Evolutionary conservation across 805 yeast genomes (phyloP), one percentile per base, ranked within the genome.

Genomic region (Candida vartiovaarae): DNA sequence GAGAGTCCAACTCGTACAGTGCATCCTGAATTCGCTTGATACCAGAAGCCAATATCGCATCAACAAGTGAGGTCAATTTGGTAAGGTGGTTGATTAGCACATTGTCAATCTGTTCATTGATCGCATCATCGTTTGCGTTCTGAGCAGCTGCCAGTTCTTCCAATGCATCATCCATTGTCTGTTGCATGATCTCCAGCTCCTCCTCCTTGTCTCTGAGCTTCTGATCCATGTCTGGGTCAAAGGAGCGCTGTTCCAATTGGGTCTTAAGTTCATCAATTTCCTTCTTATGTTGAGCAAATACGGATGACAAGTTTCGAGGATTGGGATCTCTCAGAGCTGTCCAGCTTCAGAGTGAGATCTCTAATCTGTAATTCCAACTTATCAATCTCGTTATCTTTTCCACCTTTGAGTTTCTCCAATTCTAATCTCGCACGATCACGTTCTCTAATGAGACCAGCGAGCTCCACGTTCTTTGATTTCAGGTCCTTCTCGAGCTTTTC

Each of bases 401-500:
- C 68, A 8, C 85, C 89, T 52, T 74, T 78, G 8, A 75, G 59
- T 51, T 85, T 74, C 50, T 86, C 95, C 35, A 87, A 65, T 46
- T 88, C 96, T 52, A 88, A 69, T 56, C 91, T 75, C 1, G 95
- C 95, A 39, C 95, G 74, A 59, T 88, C 96, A 45, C 96, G 78
- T 60, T 88, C 96, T 48, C 93, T 75, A 44, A 89, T 89, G 54
- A 88, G 72, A 54, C 87, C 95, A 1, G 95, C 95, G 48, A 88
- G 71, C 63, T 88, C 96, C 36, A 88, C 72, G 59, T 86, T 88
- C 64, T 89, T 89, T 10, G 90, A 75, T 60, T 86, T 88, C 61
- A 88, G 67, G 47, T 89, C 96, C 44, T 84, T 75, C 57, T 89
- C 96, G 32, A 84, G 65, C 57, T 78, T 78, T 56, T 89, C 96